Percentiles rank a stretch among this genome's conserved stretches.
Evolutionary conservation across 352 stramenopile species (phyloP).

Genomic region (Phytophthora colocasiae): DNA sequence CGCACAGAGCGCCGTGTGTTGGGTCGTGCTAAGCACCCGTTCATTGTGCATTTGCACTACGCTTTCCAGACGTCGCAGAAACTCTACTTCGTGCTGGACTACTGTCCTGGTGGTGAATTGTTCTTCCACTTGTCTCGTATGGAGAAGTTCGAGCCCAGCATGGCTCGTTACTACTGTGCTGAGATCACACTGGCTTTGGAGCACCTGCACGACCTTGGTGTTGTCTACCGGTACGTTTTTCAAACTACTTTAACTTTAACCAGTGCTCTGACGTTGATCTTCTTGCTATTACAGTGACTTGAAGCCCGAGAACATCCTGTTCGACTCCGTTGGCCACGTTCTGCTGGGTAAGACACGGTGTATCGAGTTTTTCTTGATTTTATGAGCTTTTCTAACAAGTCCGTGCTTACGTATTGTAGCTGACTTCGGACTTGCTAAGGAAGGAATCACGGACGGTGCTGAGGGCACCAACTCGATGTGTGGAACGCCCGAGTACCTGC

Average conservation of each 20-base stretch:
- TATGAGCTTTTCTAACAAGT: slow-evolving; percentile 3
- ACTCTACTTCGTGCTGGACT: slow-evolving; percentile 93
- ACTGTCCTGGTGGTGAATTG: slow-evolving; percentile 91
- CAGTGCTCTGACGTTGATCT: slow-evolving; percentile 8
- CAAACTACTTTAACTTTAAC: background rate
- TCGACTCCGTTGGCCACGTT: slow-evolving; percentile 77
- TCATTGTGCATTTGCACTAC: slow-evolving; percentile 91
- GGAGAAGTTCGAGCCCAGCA: slow-evolving; percentile 89
- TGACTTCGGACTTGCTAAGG: slow-evolving; percentile 90
- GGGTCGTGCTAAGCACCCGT: slow-evolving; percentile 89
- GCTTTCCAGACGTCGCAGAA: slow-evolving; percentile 92
- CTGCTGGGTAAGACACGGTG: slow-evolving; percentile 51
- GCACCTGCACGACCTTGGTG: slow-evolving; percentile 88
- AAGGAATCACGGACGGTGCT: slow-evolving; percentile 84
- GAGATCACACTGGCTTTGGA: slow-evolving; percentile 91
- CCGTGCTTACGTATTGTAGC: slow-evolving; percentile 33
- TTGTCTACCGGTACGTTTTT: slow-evolving; percentile 80
- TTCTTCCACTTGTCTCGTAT: slow-evolving; percentile 92
- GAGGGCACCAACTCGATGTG: slow-evolving; percentile 92
- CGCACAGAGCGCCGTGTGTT: slow-evolving; percentile 96
- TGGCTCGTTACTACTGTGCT: slow-evolving; percentile 92
- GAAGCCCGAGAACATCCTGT: slow-evolving; percentile 91
- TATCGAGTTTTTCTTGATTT: background rate
- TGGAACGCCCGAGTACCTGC: slow-evolving; percentile 93
- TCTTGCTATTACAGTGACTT: slow-evolving; percentile 54